phyloP scores from a whole-genome alignment of 2,329 filamentous ascomycete species.

The Dactylonectria estremocensis region DNA sequence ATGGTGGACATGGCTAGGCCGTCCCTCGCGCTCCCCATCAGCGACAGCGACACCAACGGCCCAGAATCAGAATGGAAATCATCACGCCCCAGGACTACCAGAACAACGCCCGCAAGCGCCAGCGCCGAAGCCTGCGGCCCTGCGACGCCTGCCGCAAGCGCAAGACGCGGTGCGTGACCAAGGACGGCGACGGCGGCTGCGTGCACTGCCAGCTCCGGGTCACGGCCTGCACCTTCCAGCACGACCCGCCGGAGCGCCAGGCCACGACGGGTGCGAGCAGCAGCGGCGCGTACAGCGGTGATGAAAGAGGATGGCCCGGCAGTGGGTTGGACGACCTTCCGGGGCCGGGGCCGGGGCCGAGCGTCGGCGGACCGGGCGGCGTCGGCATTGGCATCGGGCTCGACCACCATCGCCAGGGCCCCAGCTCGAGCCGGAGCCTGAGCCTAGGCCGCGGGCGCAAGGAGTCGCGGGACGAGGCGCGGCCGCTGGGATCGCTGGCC shows the following conservation, averaged over 20 bases:
- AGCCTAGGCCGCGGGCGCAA: conserved; percentile 40
- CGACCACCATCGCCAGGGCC: conserved; percentile 5
- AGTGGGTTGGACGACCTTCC: too few species aligned
- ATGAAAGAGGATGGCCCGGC: conserved; percentile 30
- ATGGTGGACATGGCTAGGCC: conserved; percentile 36
- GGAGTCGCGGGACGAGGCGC: conserved; percentile 44
- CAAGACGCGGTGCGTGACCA: conserved; percentile 53
- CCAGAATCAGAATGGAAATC: conserved; percentile 51
- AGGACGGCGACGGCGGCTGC: conserved; percentile 48
- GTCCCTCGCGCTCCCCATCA: conserved; percentile 26
- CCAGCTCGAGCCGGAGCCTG: conserved; percentile 23
- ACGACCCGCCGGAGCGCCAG: conserved; percentile 49
- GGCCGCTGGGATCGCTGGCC: conserved; percentile 29
- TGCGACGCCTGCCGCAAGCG: conserved; percentile 54
- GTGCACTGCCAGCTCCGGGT: conserved; percentile 49
- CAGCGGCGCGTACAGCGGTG: conserved; percentile 36
- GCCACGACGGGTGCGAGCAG: conserved; percentile 36
- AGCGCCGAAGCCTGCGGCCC: conserved; percentile 48
- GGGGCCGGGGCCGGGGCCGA: too few species aligned
- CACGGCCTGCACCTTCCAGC: conserved; percentile 50
- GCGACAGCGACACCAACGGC: conserved; percentile 29
- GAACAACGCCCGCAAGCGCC: conserved; percentile 48
- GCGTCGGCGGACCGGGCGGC: not conserved
- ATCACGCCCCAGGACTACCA: conserved; percentile 52
- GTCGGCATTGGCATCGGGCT: not conserved